Conservation (phyloP, 169 alveolate genomes). For the Plasmodium gaboni region DNA sequence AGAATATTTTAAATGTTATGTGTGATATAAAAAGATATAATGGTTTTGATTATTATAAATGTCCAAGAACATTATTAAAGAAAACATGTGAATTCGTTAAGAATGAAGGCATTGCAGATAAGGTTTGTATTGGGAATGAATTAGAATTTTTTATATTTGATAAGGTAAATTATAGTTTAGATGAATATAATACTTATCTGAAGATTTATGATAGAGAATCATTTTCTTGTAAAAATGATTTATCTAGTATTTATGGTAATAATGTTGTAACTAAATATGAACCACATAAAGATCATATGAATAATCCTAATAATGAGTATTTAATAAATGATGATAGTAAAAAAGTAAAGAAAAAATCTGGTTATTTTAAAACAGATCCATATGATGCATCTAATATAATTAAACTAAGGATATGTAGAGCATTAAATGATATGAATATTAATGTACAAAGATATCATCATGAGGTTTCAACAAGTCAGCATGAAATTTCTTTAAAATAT, state of each 20-base stretch:
- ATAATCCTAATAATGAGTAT: neutral
- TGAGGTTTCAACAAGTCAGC: slow-evolving; percentile 89
- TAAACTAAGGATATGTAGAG: slow-evolving; percentile 80
- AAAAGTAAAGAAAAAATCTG: slow-evolving; percentile 77
- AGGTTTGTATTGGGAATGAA: slow-evolving; percentile 85
- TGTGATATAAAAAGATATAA: slow-evolving; percentile 71
- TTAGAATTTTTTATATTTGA: slow-evolving; percentile 87
- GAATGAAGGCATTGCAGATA: slow-evolving; percentile 59
- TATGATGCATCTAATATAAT: slow-evolving; percentile 79
- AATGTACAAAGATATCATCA: slow-evolving; percentile 88
- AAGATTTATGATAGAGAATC: slow-evolving; percentile 76
- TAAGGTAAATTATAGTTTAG: slow-evolving; percentile 76
- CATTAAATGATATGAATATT: slow-evolving; percentile 78
- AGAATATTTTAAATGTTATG: slow-evolving; percentile 76
- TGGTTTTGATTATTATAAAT: slow-evolving; percentile 60
- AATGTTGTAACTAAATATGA: slow-evolving; percentile 48
- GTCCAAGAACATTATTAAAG: slow-evolving; percentile 79
- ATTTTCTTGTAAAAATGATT: slow-evolving; percentile 52
- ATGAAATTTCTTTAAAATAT: slow-evolving; percentile 83
- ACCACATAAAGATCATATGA: neutral
- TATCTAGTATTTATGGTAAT: slow-evolving; percentile 72
- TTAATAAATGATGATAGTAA: slow-evolving; percentile 56
- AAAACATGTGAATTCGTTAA: slow-evolving; percentile 49
- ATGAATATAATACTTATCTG: slow-evolving; percentile 76
- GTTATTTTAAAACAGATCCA: slow-evolving; percentile 83